Evolutionary conservation across 129 eudicot genomes (phyloP).

Genomic region (Saussurea involucrata): DNA sequence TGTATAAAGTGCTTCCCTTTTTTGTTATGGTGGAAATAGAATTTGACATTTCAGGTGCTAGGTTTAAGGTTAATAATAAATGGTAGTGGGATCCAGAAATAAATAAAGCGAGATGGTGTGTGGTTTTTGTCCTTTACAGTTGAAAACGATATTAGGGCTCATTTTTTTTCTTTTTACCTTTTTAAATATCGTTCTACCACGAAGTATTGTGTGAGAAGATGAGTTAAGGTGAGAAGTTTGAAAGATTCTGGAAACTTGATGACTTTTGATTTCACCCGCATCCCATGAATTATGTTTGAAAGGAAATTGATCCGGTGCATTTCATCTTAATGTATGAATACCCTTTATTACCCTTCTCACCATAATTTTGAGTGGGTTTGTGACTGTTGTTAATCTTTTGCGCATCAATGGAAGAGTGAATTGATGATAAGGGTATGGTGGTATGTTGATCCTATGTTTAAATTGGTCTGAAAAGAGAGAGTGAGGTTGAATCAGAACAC

Average conservation of each 20-base stretch:
- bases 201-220: too few species aligned
- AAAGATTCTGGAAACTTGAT: too few species aligned
- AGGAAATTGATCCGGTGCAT: too few species aligned
- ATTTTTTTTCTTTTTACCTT: background rate
- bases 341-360: too few species aligned
- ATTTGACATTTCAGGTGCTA: background rate
- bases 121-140: conserved; percentile 13
- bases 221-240: too few species aligned
- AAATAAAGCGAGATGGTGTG: background rate
- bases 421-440: background rate
- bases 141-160: conserved; percentile 4
- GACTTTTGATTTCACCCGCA: too few species aligned
- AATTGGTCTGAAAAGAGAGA: background rate
- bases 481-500: background rate
- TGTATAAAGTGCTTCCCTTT: background rate
- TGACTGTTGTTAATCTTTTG: too few species aligned
- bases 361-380: too few species aligned
- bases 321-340: too few species aligned
- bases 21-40: background rate
- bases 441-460: background rate
- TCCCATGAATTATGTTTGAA: too few species aligned
- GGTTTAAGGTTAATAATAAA: background rate
- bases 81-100: conserved; percentile 15
- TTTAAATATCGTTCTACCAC: too few species aligned
- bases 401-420: too few species aligned